Evolutionary conservation across 169 alveolate genomes (phyloP).

Genomic region (Eimeria brunetti): DNA sequence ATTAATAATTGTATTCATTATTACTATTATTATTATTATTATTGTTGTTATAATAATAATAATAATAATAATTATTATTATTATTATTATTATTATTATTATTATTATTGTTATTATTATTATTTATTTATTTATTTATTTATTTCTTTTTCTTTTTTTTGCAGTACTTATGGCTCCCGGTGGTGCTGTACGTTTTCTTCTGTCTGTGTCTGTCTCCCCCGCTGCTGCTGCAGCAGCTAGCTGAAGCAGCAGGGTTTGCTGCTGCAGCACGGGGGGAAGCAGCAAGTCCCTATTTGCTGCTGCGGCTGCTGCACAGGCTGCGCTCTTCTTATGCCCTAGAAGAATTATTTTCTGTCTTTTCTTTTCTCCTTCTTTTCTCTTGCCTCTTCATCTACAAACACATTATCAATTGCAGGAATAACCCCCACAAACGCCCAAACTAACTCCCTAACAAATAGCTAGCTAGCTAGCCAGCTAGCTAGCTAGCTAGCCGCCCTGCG

Average conservation of each 20-base stretch:
- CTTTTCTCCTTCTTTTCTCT: constrained; percentile 27
- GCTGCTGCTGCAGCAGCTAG: constrained; percentile 18
- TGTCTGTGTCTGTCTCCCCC: constrained; percentile 7
- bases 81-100: too few relatives aligned
- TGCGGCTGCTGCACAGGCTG: neutral
- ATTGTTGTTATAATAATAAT: too few relatives aligned
- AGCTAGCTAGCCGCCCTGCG: constrained; percentile 32
- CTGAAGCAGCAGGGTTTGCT: neutral
- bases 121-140: neutral
- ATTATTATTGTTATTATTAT: neutral
- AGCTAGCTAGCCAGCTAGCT: neutral
- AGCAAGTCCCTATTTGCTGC: neutral
- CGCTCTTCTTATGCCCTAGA: constrained; percentile 37
- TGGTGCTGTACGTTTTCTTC: neutral
- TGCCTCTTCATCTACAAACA: constrained; percentile 71
- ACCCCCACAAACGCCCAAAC: neutral
- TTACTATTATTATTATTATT: too few relatives aligned
- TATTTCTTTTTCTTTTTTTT: neutral
- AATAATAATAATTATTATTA: neutral
- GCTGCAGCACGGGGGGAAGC: neutral
- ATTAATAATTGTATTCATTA: too few relatives aligned
- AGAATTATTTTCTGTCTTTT: constrained; percentile 4
- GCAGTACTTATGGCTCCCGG: constrained; percentile 13
- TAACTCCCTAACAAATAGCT: neutral
- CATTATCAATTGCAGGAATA: constrained; percentile 67